Base-by-base conservation (phyloP, 2,329 filamentous ascomycete species). In the Hypoxylon sp. region DNA sequence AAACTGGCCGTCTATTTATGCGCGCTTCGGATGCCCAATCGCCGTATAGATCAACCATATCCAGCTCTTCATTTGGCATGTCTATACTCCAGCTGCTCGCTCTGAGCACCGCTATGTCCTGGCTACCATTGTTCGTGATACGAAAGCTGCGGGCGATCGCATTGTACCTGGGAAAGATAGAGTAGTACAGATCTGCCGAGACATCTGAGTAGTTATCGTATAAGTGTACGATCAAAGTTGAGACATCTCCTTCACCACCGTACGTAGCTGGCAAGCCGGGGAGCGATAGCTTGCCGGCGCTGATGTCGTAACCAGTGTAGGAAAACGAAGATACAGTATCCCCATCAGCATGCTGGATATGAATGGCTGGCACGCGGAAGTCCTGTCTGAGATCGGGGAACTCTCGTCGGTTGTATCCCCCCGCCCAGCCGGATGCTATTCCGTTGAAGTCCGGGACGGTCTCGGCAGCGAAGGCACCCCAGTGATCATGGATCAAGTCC, bases 331-430 rank as follows among this genome's bases (percentile, higher is more conserved):
- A 83, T 11, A 89, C 79, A 0, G 84, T 86, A 57, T 84, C 79
- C 24, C 85, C 86, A 13, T 78, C 78, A 1, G 80, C 74, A 64
- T 89, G 85, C 49, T 78, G 77, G 63, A 89, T 84, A 31, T 83
- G 81, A 10, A 88, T 78, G 0, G 86, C 86, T 0, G 86, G 86
- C 2, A 81, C 73, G 3, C 87, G 80, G 62, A 87, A 85, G 66
- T 89, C 86, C 13, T 85, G 85, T 6, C 85, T 86, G 3, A 85
- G 74, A 57, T 89, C 86, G 1, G 86, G 86, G 50, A 87, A 88
- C 67, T 88, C 86, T 23, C 86, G 81, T 13, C 83, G 79, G 13
- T 80, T 69, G 37, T 82, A 83, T 9, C 79, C 80, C 26, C 79
- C 73, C 29, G 79, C 75, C 86, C 86, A 88, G 40, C 86, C 86